These are phyloP conservation scores for Diaporthe velutina DNA, from an alignment of 2,329 filamentous ascomycete genomes.

Conservation along the genomic window DNA sequence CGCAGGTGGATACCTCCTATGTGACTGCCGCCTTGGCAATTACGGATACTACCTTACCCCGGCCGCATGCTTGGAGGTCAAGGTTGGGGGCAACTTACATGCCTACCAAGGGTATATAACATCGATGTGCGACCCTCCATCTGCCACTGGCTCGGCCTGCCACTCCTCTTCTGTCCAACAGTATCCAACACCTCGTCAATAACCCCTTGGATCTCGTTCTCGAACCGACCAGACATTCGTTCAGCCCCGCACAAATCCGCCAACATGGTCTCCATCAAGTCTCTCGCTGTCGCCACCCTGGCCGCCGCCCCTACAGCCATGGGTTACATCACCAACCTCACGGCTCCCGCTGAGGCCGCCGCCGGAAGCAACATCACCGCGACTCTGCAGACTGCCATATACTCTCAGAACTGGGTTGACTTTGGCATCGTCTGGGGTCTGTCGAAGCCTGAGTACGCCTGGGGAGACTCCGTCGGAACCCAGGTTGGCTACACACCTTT, in stretches of 20 bases:
- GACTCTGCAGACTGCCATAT: conserved; percentile 47
- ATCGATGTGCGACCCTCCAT: background rate
- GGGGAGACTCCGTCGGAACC: conserved; percentile 45
- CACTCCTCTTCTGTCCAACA: conserved; percentile 9
- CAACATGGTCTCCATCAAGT: conserved; percentile 37
- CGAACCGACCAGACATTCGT: conserved; percentile 9
- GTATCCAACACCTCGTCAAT: conserved; percentile 18
- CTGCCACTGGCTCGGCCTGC: background rate
- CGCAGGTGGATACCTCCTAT: background rate
- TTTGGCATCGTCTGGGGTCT: conserved; percentile 50
- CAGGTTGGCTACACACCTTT: conserved; percentile 47
- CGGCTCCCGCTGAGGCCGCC: conserved; percentile 42
- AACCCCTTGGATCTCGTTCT: background rate
- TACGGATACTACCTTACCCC: conserved; percentile 9
- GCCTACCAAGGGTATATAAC: conserved; percentile 9
- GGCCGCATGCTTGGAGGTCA: background rate
- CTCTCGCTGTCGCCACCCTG: conserved; percentile 42
- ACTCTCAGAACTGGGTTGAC: conserved; percentile 52
- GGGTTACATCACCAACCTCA: conserved; percentile 45
- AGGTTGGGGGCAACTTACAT: background rate
- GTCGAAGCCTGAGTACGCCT: conserved; percentile 33
- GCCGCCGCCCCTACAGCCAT: conserved; percentile 43
- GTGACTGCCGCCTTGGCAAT: conserved; percentile 27
- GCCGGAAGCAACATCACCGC: conserved; percentile 45
- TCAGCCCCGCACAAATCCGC: background rate